Conservation (phyloP, 1,284 basidiomycete genomes). For the Rhodofomes roseus region DNA sequence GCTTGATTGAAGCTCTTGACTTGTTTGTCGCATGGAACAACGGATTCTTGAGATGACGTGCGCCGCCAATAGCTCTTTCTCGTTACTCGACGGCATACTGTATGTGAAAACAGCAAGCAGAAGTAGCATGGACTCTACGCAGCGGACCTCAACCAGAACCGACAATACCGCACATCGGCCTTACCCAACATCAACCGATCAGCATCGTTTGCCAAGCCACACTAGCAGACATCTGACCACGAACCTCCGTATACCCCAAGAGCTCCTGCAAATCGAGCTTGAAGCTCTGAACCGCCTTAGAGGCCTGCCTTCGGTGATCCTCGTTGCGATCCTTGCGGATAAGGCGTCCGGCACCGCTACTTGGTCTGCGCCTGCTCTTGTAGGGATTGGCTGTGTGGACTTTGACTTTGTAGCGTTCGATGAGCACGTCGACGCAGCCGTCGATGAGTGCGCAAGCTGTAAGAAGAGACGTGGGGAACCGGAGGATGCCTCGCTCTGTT, state of each 20-base stretch:
- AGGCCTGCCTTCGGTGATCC: slow-evolving; percentile 26
- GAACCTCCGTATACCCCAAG: slow-evolving; percentile 40
- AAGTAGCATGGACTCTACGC: background rate
- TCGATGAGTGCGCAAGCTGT: slow-evolving; percentile 47
- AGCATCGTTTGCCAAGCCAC: too few species aligned
- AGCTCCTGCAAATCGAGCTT: slow-evolving; percentile 42
- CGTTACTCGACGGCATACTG: too few species aligned
- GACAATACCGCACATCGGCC: background rate
- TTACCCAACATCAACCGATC: background rate
- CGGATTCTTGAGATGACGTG: too few species aligned
- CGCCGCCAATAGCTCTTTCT: too few species aligned
- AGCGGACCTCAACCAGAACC: background rate
- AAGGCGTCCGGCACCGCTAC: slow-evolving; percentile 3
- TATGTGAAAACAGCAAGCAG: too few species aligned
- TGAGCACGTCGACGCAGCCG: slow-evolving; percentile 36
- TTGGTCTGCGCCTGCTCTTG: slow-evolving; percentile 1
- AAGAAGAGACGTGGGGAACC: slow-evolving; percentile 47
- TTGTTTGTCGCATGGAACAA: too few species aligned
- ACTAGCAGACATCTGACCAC: slow-evolving; percentile 8
- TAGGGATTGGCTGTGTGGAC: background rate
- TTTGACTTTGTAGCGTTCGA: slow-evolving; percentile 33
- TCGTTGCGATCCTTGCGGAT: slow-evolving; percentile 14
- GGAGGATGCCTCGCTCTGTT: slow-evolving; percentile 47
- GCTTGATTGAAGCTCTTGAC: too few species aligned
- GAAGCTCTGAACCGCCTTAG: slow-evolving; percentile 34